Conservation (phyloP, 2,329 filamentous ascomycete genomes). For the Aspergillus fischeri region DNA sequence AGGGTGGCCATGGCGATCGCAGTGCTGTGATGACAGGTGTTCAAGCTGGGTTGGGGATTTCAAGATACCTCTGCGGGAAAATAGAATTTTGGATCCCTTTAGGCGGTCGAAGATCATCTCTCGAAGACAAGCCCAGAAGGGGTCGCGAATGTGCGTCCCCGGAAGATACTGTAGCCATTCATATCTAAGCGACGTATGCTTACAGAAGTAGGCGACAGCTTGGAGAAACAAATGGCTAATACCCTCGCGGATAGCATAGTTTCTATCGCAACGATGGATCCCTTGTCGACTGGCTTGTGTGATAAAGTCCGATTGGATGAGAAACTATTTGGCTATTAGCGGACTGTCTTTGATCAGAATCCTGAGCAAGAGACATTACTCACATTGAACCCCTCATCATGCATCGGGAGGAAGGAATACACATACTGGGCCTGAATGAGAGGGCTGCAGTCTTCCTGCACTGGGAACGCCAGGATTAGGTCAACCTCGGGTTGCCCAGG, state of each 20-base stretch:
- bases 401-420: conserved; percentile 4
- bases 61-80: neutral
- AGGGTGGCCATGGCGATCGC: neutral
- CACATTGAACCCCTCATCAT: conserved; percentile 1
- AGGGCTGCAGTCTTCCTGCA: neutral
- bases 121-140: conserved; percentile 2
- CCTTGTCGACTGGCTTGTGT: conserved; percentile 4
- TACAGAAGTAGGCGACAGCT: neutral
- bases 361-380: neutral
- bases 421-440: conserved; percentile 2
- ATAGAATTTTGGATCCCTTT: neutral
- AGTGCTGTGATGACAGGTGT: neutral
- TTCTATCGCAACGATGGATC: neutral
- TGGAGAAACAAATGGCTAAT: conserved; percentile 1
- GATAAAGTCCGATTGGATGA: conserved; percentile 8
- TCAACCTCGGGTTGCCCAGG: neutral
- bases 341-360: neutral
- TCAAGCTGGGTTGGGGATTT: neutral
- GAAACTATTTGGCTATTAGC: conserved; percentile 1
- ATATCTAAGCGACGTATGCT: neutral
- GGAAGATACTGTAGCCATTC: conserved; percentile 5
- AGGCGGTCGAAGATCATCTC: conserved; percentile 3
- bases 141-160: neutral
- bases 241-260: neutral
- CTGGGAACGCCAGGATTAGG: conserved; percentile 3